These are phyloP conservation scores for Podaxis sp. DNA, from an alignment of 768 basidiomycete species.

Conservation along the genomic window DNA sequence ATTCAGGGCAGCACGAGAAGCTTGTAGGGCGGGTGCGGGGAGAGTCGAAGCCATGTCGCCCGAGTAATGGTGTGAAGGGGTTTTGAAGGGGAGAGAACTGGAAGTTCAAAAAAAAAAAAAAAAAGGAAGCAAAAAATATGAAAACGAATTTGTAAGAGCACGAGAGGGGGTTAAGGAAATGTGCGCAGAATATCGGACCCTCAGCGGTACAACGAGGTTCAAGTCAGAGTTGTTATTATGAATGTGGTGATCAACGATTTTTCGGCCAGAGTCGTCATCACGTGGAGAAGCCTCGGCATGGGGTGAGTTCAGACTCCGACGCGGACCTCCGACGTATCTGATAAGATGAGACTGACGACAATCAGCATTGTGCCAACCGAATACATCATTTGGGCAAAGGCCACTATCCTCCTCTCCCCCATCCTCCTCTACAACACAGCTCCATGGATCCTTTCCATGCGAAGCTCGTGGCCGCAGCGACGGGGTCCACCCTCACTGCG, in stretches of 20 bases:
- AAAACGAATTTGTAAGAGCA: slow-evolving; percentile 2
- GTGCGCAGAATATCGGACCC: background rate
- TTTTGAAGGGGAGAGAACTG: background rate
- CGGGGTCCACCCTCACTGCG: slow-evolving; percentile 77
- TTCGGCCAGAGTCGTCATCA: slow-evolving; percentile 14
- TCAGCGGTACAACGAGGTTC: slow-evolving; percentile 3
- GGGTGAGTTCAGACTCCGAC: slow-evolving; percentile 3
- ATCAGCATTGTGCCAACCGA: slow-evolving; percentile 1
- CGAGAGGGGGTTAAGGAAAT: background rate
- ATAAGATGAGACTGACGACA: slow-evolving; percentile 19
- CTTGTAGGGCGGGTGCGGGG: slow-evolving; percentile 64
- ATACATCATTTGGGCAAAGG: background rate
- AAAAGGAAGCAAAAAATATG: slow-evolving; percentile 9
- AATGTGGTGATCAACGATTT: slow-evolving; percentile 19
- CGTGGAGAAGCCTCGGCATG: background rate
- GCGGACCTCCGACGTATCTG: slow-evolving; percentile 25
- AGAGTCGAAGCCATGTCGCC: slow-evolving; percentile 39
- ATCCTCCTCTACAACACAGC: slow-evolving; percentile 6
- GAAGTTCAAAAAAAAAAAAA: slow-evolving; percentile 6
- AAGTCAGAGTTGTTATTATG: slow-evolving; percentile 9
- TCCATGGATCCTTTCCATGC: slow-evolving; percentile 73
- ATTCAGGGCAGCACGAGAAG: slow-evolving; percentile 73
- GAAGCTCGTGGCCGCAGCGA: slow-evolving; percentile 75
- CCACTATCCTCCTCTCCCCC: slow-evolving; percentile 6
- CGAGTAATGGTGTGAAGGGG: background rate